These are phyloP conservation scores for Cyberlindnera lachancei DNA, from an alignment of 805 yeast species.

Conservation along the genomic window DNA sequence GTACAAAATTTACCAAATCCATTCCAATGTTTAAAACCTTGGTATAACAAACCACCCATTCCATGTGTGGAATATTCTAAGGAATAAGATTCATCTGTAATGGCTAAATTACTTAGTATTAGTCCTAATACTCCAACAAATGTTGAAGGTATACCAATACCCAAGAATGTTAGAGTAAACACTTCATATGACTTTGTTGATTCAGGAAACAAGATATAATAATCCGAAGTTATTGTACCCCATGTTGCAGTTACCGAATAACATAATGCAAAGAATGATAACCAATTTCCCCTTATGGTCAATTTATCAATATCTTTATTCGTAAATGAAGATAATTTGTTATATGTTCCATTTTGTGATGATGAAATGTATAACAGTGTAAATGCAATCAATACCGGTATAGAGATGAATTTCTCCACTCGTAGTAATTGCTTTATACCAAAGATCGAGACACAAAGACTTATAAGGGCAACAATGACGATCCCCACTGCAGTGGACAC, in stretches of 20 bases:
- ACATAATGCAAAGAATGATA: constrained; percentile 64
- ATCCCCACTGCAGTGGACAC: constrained; percentile 73
- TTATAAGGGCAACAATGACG: constrained; percentile 54
- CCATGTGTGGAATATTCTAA: constrained; percentile 50
- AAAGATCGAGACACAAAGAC: constrained; percentile 62
- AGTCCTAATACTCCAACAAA: constrained; percentile 72
- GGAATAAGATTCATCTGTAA: constrained; percentile 47
- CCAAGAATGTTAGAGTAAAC: constrained; percentile 55
- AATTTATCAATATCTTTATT: constrained; percentile 25
- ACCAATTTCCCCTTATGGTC: constrained; percentile 57
- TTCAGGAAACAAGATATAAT: constrained; percentile 76
- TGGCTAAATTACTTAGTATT: constrained; percentile 61
- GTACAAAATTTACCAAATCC: constrained; percentile 72
- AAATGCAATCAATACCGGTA: constrained; percentile 64
- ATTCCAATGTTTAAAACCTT: constrained; percentile 63
- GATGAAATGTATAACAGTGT: constrained; percentile 58
- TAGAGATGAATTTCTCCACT: constrained; percentile 60
- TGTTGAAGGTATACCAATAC: constrained; percentile 62
- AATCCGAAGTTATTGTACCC: constrained; percentile 85
- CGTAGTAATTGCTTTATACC: constrained; percentile 68
- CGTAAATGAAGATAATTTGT: constrained; percentile 24
- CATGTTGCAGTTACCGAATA: constrained; percentile 82
- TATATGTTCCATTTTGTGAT: constrained; percentile 36
- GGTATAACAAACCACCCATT: constrained; percentile 66
- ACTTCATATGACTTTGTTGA: constrained; percentile 47